A percentile compares a stretch with the other conserved stretches of the same genome.
Evolutionary conservation across 768 basidiomycete genomes (phyloP).

Genomic region (Tulasnella sp.): DNA sequence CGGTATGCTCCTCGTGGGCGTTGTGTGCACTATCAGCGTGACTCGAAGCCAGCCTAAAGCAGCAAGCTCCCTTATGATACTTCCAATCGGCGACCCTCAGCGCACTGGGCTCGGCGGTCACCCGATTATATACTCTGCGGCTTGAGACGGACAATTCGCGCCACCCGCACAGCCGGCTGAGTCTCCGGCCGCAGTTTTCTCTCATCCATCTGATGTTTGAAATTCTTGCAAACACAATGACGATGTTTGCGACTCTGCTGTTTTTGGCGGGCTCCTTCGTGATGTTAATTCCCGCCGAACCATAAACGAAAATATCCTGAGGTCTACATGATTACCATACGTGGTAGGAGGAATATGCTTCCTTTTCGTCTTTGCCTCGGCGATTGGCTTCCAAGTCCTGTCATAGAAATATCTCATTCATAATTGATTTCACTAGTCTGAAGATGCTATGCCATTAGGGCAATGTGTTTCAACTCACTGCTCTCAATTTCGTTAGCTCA

Average conservation of each 20-base stretch:
- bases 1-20: neutral
- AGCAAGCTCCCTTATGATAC: neutral
- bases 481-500: neutral
- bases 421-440: neutral
- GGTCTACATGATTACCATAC: neutral
- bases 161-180: neutral
- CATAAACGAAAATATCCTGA: neutral
- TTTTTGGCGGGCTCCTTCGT: neutral
- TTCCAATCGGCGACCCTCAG: neutral
- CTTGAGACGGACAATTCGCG: neutral
- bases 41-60: neutral
- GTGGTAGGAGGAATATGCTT: neutral
- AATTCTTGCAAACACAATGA: neutral
- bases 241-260: neutral
- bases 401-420: neutral
- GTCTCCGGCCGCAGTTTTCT: neutral
- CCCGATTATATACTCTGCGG: neutral
- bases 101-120: neutral
- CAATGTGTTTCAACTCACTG: constrained; percentile 78
- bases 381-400: neutral
- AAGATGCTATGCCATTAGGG: constrained; percentile 56
- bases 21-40: neutral
- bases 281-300: neutral
- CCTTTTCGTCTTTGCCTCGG: neutral
- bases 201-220: neutral